Evolutionary conservation across 352 stramenopile species (phyloP), one percentile per base, ranked within the genome.

Genomic region (Elongisporangium undulatum): DNA sequence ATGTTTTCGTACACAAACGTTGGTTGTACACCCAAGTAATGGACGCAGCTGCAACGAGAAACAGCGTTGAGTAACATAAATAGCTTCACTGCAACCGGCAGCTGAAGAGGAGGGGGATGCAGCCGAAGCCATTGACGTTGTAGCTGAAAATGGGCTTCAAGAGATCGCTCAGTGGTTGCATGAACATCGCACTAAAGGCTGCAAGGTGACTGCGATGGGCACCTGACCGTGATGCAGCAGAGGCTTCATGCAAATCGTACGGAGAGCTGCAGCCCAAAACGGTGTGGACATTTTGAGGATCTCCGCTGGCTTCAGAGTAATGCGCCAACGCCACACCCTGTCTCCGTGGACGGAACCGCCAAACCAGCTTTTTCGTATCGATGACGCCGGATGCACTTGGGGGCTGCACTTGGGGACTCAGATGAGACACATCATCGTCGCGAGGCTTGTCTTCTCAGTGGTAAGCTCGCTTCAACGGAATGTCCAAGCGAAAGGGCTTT

Each of bases 271-370:
- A 63, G 49, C 13, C 34, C 64, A 22, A 55, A 66, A 12, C 54
- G 58, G 6, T 58, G 74, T n/a, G 62, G 68, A 0, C 58, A 76
- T 41, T 67, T 76, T 10, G 61, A 79, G 20, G 49, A 76, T 19
- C 17, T 79, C 13, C 38, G 75, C 1, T 76, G 67, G 58, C 56
- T 80, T 13, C 41, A 2, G 70, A 75, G 49, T 62, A 66, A 5
- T 77, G 66, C 17, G 24, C 26, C 23, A 50, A 19, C 1, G 26
- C 21, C n/a, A n/a, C n/a, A n/a, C n/a, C n/a, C n/a, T n/a, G n/a
- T n/a, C n/a, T n/a, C n/a, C n/a, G n/a, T n/a, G n/a, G n/a, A n/a
- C n/a, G n/a, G n/a, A n/a, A n/a, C n/a, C n/a, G n/a, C n/a, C n/a
- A n/a, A n/a, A n/a, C n/a, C n/a, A n/a, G n/a, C n/a, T n/a, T n/a